A percentile compares a stretch with the other conserved stretches of the same genome.
Evolutionary conservation across 805 yeast genomes (phyloP).

Genomic region (Metschnikowia amazonensis): DNA sequence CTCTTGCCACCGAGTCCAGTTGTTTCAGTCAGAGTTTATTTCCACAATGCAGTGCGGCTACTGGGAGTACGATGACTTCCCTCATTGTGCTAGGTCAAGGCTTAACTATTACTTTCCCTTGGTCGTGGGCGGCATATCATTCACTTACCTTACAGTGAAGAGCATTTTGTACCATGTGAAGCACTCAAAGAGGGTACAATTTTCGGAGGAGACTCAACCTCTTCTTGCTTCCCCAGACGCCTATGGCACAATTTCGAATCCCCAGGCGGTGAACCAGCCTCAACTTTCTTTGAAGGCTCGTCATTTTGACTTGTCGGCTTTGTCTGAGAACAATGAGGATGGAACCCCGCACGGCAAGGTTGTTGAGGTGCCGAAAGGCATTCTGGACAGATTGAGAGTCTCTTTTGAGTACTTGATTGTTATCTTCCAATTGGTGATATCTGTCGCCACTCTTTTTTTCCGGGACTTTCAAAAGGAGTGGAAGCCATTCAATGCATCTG

Average conservation of each 20-base stretch:
- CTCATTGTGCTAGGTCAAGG: constrained; percentile 46
- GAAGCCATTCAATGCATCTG: constrained; percentile 22
- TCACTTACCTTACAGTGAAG: constrained; percentile 21
- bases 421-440: constrained; percentile 36
- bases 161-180: constrained; percentile 10
- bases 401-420: constrained; percentile 47
- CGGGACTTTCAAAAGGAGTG: constrained; percentile 34
- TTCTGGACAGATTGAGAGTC: constrained; percentile 53
- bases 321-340: constrained; percentile 51
- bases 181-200: constrained; percentile 11
- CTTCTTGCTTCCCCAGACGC: constrained; percentile 30
- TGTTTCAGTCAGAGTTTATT: background rate
- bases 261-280: constrained; percentile 11
- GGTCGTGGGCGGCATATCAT: constrained; percentile 27
- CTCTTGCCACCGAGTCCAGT: background rate
- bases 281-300: constrained; percentile 41
- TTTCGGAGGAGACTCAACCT: constrained; percentile 30
- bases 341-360: constrained; percentile 59
- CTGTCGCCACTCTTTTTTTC: constrained; percentile 32
- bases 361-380: constrained; percentile 45
- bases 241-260: constrained; percentile 27
- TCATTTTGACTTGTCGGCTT: constrained; percentile 61
- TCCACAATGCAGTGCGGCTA: constrained; percentile 18
- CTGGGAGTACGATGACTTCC: constrained; percentile 64
- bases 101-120: constrained; percentile 35